phyloP scores from a whole-genome alignment of 2,329 filamentous ascomycete species.

The Magnaporthiopsis incrustans region DNA sequence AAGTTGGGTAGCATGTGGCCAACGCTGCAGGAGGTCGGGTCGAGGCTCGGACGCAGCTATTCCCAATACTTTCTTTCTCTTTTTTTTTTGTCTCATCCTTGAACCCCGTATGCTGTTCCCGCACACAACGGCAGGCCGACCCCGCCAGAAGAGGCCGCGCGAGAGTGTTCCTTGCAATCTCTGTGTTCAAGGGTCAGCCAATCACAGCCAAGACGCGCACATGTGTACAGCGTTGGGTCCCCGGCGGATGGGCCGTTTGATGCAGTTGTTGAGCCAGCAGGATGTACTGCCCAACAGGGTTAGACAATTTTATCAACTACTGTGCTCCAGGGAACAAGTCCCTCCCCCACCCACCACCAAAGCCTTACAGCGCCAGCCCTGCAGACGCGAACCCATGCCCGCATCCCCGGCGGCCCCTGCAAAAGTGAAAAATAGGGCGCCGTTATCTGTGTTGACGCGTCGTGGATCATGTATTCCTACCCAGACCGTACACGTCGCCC shows the following conservation, averaged over 20 bases:
- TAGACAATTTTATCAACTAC: neutral
- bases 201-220: neutral
- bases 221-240: neutral
- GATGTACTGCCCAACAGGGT: neutral
- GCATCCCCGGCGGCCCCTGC: neutral
- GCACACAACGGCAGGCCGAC: no score
- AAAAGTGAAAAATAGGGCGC: neutral
- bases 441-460: neutral
- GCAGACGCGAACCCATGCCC: neutral
- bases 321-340: neutral
- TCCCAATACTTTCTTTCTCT: constrained; percentile 7
- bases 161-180: neutral
- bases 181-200: neutral
- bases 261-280: no score
- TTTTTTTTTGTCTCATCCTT: constrained; percentile 8
- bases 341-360: neutral
- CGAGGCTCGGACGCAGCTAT: no score
- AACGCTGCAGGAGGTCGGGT: no score
- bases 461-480: no score
- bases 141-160: no score
- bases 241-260: no score
- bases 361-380: neutral
- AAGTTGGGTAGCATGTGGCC: no score
- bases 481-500: neutral
- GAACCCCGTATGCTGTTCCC: neutral